Evolutionary conservation across 2,329 filamentous ascomycete genomes (phyloP), one percentile per base, ranked within the genome.

Genomic region (Cladosporium sphaerospermum): DNA sequence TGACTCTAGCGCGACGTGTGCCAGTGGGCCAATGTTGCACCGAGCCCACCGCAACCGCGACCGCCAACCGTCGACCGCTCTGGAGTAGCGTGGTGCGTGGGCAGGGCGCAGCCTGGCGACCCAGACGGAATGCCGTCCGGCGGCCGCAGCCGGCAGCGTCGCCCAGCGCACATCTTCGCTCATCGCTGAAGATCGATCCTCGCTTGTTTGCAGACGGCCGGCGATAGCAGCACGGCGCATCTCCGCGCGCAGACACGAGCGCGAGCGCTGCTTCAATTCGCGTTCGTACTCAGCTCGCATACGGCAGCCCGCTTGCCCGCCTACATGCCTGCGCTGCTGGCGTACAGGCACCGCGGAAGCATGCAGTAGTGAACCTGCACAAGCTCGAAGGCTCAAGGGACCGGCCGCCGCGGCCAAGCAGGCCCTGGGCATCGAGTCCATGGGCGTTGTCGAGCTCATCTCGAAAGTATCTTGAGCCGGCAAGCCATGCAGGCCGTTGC

Each of bases 291-390:
- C 36, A 39, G 36, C 36, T 39, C 36, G 36, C 36, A 39, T 39
- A 18, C 16, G 16, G 3, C 16, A 14, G 36, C 36, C n/a, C n/a
- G 36, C 10, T 8, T 7, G 23, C 23, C 23, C 23, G 23, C 23
- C 23, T 28, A 28, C 23, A 28, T 28, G 23, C 23, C 23, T 28
- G 23, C 4, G 36, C 36, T 13, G 13, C 36, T 14, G 36, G 11
- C 36, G 36, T 39, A 14, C 36, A 39, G 36, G 36, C 36, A 39
- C 36, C n/a, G 16, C 36, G 36, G 48, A 51, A 53, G 47, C 52
- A 46, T 56, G 55, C 57, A 56, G 41, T 52, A 43, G 43, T 45
- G 56, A 56, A 57, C 56, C 55, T 57, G 57, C 57, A 57, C 51
- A 52, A 43, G 42, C 43, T 43, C 52, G n/a, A 58, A 53, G 54